Conservation (phyloP, 805 yeast genomes). For the Lipomyces spencermartinsiae region DNA sequence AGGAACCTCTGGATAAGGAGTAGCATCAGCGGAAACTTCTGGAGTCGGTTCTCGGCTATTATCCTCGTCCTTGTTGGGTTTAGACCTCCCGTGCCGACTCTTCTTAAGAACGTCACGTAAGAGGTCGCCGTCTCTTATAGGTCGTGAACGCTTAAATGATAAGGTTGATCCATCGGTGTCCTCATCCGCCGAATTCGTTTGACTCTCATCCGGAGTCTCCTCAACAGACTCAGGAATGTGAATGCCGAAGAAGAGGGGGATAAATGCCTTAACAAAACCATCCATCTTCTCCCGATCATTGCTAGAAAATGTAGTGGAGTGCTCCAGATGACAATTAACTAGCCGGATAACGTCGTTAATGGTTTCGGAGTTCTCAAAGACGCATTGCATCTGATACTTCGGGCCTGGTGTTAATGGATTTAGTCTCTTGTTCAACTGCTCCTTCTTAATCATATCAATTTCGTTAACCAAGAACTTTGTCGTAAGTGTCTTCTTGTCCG, state of each 20-base stretch:
- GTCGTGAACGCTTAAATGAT: neutral
- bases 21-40: conserved; percentile 33
- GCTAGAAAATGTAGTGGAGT: conserved; percentile 75
- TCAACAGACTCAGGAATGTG: conserved; percentile 53
- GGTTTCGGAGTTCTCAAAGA: conserved; percentile 68
- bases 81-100: conserved; percentile 39
- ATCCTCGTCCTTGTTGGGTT: conserved; percentile 27
- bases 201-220: conserved; percentile 40
- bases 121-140: conserved; percentile 47
- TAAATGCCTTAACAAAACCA: conserved; percentile 71
- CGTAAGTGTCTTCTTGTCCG: conserved; percentile 90
- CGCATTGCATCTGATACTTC: conserved; percentile 71
- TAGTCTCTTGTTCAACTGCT: conserved; percentile 82
- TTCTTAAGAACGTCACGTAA: conserved; percentile 58
- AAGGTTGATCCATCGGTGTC: conserved; percentile 31
- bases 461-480: conserved; percentile 90
- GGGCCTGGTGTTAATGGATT: conserved; percentile 88
- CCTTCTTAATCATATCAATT: conserved; percentile 88
- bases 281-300: conserved; percentile 80
- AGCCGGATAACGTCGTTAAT: conserved; percentile 76
- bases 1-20: conserved; percentile 25
- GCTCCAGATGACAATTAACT: conserved; percentile 67
- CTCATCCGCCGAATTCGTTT: conserved; percentile 25
- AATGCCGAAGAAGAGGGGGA: conserved; percentile 69
- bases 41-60: conserved; percentile 37